Evolutionary conservation across 73 alveolate species (phyloP).

Genomic region (Paramecium pentaurelia): DNA sequence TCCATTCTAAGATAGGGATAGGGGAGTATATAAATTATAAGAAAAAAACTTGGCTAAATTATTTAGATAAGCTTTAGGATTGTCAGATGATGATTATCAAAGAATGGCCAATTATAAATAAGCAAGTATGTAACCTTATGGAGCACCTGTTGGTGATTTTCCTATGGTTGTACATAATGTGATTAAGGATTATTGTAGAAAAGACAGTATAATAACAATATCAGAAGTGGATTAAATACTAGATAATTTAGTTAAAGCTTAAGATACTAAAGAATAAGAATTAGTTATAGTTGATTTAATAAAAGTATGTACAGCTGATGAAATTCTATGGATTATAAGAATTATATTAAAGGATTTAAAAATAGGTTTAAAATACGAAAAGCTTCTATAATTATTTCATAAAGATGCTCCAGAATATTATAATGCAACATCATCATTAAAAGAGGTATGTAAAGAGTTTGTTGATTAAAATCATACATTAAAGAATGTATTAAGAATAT

Average conservation of each 20-base stretch:
- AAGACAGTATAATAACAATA: slow-evolving; percentile 70
- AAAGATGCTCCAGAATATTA: slow-evolving; percentile 88
- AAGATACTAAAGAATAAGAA: slow-evolving; percentile 77
- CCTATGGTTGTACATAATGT: slow-evolving; percentile 82
- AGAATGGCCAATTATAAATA: slow-evolving; percentile 92
- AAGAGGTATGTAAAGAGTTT: slow-evolving; percentile 87
- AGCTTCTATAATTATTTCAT: slow-evolving; percentile 84
- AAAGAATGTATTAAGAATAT: slow-evolving; percentile 79
- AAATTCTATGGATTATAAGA: slow-evolving; percentile 90
- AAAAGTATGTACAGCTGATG: slow-evolving; percentile 78
- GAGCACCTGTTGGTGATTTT: slow-evolving; percentile 94
- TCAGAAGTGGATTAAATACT: slow-evolving; percentile 79
- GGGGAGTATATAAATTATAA: slow-evolving; percentile 90
- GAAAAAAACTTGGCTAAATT: slow-evolving; percentile 85
- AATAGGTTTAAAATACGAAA: slow-evolving; percentile 86
- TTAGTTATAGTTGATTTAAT: slow-evolving; percentile 74
- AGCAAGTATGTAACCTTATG: slow-evolving; percentile 82
- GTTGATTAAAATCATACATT: slow-evolving; percentile 74
- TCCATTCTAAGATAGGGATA: slow-evolving; percentile 88
- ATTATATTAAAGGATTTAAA: slow-evolving; percentile 90
- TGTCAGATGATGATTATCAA: slow-evolving; percentile 84
- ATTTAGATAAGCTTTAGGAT: slow-evolving; percentile 80
- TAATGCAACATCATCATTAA: slow-evolving; percentile 84
- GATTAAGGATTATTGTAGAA: slow-evolving; percentile 72
- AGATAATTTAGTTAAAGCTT: slow-evolving; percentile 75